phyloP scores from a whole-genome alignment of 805 yeast species.

The Pichia occidentalis region DNA sequence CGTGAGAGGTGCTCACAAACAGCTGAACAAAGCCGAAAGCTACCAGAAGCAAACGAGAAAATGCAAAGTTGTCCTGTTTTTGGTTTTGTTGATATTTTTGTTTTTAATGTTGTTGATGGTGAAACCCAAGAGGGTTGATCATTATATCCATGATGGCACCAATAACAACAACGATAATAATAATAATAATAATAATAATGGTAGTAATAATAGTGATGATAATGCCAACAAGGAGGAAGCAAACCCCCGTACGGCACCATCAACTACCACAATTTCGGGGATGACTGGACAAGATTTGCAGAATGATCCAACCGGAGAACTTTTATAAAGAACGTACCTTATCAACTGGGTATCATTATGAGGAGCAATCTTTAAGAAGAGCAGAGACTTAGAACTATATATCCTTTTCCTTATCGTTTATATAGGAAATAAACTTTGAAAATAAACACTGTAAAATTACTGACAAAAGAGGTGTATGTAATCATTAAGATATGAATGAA shows the following conservation, averaged over 20 bases:
- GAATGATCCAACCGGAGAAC: too few relatives aligned
- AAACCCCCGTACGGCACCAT: neutral
- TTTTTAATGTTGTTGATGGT: constrained; percentile 64
- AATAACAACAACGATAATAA: neutral
- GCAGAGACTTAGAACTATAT: too few relatives aligned
- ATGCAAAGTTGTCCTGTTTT: constrained; percentile 76
- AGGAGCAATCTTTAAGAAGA: too few relatives aligned
- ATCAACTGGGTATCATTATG: too few relatives aligned
- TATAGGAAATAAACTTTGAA: too few relatives aligned
- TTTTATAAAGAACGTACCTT: too few relatives aligned
- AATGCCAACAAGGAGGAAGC: constrained; percentile 1
- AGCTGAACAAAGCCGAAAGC: constrained; percentile 64
- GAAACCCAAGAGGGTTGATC: constrained; percentile 42
- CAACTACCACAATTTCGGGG: too few relatives aligned
- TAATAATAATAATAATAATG: neutral
- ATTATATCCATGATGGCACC: constrained; percentile 23
- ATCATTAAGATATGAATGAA: too few relatives aligned
- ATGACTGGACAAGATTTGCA: too few relatives aligned
- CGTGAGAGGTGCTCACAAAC: constrained; percentile 69
- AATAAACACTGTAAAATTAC: too few relatives aligned
- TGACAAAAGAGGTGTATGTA: too few relatives aligned
- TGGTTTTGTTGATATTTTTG: constrained; percentile 65
- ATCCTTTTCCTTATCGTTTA: too few relatives aligned
- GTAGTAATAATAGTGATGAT: neutral
- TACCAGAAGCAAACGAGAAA: constrained; percentile 88